A percentile compares a stretch with the other conserved stretches of the same genome.
Evolutionary conservation across 192 early-diverging fungal genomes (phyloP).

Genomic region (Coemansia sp.): DNA sequence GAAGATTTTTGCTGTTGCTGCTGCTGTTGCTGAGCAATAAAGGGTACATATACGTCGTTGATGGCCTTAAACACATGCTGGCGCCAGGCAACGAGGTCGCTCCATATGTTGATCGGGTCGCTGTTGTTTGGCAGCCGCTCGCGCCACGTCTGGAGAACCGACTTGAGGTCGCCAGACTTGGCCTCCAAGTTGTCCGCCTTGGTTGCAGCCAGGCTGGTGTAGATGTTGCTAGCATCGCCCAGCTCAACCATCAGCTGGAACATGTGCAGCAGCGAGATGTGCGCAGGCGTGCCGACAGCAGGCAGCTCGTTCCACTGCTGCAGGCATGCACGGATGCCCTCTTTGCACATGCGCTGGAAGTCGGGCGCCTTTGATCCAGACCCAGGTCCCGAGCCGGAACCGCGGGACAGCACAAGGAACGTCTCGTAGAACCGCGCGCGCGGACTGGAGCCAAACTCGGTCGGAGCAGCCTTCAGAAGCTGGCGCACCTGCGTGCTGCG

Average conservation of each 20-base stretch:
- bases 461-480: slow-evolving; percentile 62
- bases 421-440: slow-evolving; percentile 85
- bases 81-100: slow-evolving; percentile 95
- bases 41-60: slow-evolving; percentile 91
- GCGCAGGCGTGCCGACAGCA: slow-evolving; percentile 75
- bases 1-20: slow-evolving; percentile 26
- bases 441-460: slow-evolving; percentile 59
- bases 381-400: neutral
- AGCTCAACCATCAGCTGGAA: slow-evolving; percentile 99
- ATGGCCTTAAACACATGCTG: slow-evolving; percentile 96
- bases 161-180: slow-evolving; percentile 86
- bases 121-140: slow-evolving; percentile 94
- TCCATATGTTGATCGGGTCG: slow-evolving; percentile 99
- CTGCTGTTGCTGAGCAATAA: slow-evolving; percentile 56
- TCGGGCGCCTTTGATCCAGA: slow-evolving; percentile 47
- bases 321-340: slow-evolving; percentile 81
- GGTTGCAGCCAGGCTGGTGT: slow-evolving; percentile 72
- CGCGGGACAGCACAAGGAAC: slow-evolving; percentile 62
- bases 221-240: slow-evolving; percentile 87
- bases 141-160: slow-evolving; percentile 89
- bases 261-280: slow-evolving; percentile 80
- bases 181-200: slow-evolving; percentile 79
- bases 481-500: slow-evolving; percentile 62
- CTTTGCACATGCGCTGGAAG: slow-evolving; percentile 79
- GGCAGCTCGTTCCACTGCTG: slow-evolving; percentile 92